Evolutionary conservation across 805 yeast genomes (phyloP), one percentile per base, ranked within the genome.

Genomic region (Starmera caribaea): DNA sequence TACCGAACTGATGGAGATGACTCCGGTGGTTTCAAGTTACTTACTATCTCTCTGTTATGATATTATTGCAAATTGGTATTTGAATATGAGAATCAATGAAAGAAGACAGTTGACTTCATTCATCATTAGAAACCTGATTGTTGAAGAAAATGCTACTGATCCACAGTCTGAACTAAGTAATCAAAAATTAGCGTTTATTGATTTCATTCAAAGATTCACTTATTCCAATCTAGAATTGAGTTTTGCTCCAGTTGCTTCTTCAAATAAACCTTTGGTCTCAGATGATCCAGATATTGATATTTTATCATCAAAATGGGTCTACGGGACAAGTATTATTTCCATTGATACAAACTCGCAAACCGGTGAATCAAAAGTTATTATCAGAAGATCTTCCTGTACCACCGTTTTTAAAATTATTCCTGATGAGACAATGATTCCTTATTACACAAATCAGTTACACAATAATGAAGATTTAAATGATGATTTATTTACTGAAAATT

Each of bases 11-110:
- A 54, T 61, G 31, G 71, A 64, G 40, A 61, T 72, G 7, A 65
- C 75, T 0, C 69, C 74, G 2, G 66, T 69, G 2, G 49, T 83
- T 35, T 68, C 83, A 0, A 77, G 74, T 37, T 86, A 83, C 53
- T 62, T 81, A 26, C 61, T 73, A 21, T 64, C 77, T 1, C 61
- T 81, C 36, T 82, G 95, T 0, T 83, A 80, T 53, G 70, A 68
- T 36, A 82, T 84, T 3, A 74, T 87, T 21, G 64, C 81, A 2
- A 68, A 71, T 34, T 83, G 94, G 89, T 85, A 79, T 46, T 59
- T 85, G 48, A 74, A 79, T 41, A 70, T 86, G 54, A 68, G 69
- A 14, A 43, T 79, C 43, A 61, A 59, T n/a, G 79, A 78, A 37
- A 66, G 95, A 34, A 68, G 69, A 37, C 65, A 68, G 30, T 50